Evolutionary conservation across 2,329 filamentous ascomycete species (phyloP).

Genomic region (Cadophora sp.): DNA sequence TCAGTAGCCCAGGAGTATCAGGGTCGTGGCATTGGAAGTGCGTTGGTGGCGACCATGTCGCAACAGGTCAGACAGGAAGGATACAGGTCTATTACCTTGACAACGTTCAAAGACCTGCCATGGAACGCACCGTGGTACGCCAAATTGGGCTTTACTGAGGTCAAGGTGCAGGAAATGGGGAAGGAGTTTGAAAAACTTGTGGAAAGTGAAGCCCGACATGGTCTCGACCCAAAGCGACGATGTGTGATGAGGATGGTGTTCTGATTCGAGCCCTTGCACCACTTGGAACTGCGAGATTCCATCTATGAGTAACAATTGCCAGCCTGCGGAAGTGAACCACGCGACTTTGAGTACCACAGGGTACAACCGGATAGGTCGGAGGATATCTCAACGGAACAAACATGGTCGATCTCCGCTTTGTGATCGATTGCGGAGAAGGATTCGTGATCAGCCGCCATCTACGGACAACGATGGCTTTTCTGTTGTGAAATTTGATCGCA

Average conservation of each 20-base stretch:
- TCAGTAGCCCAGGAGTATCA: conserved; percentile 41
- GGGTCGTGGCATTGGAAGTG: conserved; percentile 41
- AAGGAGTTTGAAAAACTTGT: conserved; percentile 36
- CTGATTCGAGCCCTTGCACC: conserved; percentile 22
- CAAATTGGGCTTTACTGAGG: conserved; percentile 39
- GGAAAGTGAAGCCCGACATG: conserved; percentile 36
- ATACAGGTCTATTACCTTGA: conserved; percentile 40
- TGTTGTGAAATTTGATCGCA: conserved; percentile 17
- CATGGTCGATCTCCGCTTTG: not conserved
- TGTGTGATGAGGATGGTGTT: conserved; percentile 41
- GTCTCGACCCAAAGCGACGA: conserved; percentile 37
- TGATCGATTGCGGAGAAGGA: not conserved
- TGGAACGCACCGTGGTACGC: conserved; percentile 44
- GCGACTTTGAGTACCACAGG: not conserved
- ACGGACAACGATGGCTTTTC: not conserved
- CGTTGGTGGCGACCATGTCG: conserved; percentile 40
- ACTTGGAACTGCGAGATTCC: not conserved
- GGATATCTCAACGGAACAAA: conserved; percentile 12
- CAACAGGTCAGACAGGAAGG: conserved; percentile 37
- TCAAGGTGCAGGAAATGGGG: conserved; percentile 36
- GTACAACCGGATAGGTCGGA: conserved; percentile 15
- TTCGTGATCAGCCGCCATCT: not conserved
- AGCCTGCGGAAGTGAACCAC: conserved; percentile 9
- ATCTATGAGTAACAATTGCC: conserved; percentile 1
- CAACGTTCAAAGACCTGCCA: conserved; percentile 40